phyloP scores from a whole-genome alignment of 2,329 filamentous ascomycete genomes.

The Aureobasidium sp. region DNA sequence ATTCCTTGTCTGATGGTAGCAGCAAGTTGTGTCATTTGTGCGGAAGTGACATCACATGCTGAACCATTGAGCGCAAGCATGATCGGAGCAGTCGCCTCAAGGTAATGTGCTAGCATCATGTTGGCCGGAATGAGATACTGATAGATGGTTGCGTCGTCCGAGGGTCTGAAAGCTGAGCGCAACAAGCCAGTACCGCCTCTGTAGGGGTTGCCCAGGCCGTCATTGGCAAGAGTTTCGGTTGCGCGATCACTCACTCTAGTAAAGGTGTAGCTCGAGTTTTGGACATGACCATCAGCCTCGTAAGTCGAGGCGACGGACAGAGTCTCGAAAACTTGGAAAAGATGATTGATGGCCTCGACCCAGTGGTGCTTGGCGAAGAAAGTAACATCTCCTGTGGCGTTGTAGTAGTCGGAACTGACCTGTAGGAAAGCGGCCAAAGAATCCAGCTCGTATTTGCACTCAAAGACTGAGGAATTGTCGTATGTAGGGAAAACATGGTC shows the following conservation, averaged over 20 bases:
- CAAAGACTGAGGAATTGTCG: conserved; percentile 37
- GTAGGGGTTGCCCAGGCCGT: conserved; percentile 43
- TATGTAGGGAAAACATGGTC: conserved; percentile 38
- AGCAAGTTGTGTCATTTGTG: conserved; percentile 50
- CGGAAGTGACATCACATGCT: conserved; percentile 43
- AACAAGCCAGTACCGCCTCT: conserved; percentile 40
- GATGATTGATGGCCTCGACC: conserved; percentile 36
- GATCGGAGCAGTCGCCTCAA: conserved; percentile 46
- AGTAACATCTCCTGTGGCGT: conserved; percentile 36
- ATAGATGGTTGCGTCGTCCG: conserved; percentile 42
- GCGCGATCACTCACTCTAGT: conserved; percentile 35
- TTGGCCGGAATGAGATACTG: conserved; percentile 43
- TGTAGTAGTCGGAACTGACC: conserved; percentile 42
- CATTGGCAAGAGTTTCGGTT: conserved; percentile 44
- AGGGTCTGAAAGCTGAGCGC: conserved; percentile 41
- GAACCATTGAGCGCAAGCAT: conserved; percentile 38
- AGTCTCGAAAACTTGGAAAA: conserved; percentile 28
- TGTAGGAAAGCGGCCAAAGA: conserved; percentile 44
- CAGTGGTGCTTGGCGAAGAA: conserved; percentile 43
- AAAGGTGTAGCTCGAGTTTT: conserved; percentile 38
- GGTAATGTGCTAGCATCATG: conserved; percentile 66
- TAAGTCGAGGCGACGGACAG: conserved; percentile 41
- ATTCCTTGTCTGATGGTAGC: conserved; percentile 35
- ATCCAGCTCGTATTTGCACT: conserved; percentile 48
- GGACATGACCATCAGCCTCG: conserved; percentile 35